phyloP scores from a whole-genome alignment of 2,329 filamentous ascomycete species.

The Penicillium sp. region DNA sequence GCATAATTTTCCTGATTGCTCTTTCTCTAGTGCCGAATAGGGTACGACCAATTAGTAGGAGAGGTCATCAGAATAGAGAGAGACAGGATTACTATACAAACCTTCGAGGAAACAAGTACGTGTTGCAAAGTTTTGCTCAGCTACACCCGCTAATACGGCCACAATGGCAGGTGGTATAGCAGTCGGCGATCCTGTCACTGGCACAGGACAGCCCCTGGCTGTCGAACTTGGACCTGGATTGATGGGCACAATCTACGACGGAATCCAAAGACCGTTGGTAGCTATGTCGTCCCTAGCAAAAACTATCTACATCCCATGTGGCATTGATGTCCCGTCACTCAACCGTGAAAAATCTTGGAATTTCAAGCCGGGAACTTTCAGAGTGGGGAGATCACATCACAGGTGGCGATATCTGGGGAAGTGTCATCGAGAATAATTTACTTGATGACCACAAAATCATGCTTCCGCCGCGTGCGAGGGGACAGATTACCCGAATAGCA shows the following conservation, averaged over 20 bases:
- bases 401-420: slow-evolving; percentile 93
- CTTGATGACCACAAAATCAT: slow-evolving; percentile 91
- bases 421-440: slow-evolving; percentile 93
- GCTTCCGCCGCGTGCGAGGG: slow-evolving; percentile 79
- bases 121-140: neutral
- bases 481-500: slow-evolving; percentile 90
- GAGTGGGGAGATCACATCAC: slow-evolving; percentile 98
- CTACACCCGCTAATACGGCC: neutral
- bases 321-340: slow-evolving; percentile 83
- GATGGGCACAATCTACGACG: neutral
- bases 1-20: neutral
- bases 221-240: neutral
- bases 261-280: neutral
- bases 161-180: neutral
- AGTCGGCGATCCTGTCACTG: neutral
- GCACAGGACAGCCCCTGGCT: neutral
- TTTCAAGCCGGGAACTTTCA: slow-evolving; percentile 80
- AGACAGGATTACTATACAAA: neutral
- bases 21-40: neutral
- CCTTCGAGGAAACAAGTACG: neutral
- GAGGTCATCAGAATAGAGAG: neutral
- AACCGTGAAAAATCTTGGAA: slow-evolving; percentile 95
- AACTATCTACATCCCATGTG: slow-evolving; percentile 97
- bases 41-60: neutral
- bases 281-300: slow-evolving; percentile 36